phyloP scores from a whole-genome alignment of 2,329 filamentous ascomycete genomes.

The Scedosporium minutisporum region DNA sequence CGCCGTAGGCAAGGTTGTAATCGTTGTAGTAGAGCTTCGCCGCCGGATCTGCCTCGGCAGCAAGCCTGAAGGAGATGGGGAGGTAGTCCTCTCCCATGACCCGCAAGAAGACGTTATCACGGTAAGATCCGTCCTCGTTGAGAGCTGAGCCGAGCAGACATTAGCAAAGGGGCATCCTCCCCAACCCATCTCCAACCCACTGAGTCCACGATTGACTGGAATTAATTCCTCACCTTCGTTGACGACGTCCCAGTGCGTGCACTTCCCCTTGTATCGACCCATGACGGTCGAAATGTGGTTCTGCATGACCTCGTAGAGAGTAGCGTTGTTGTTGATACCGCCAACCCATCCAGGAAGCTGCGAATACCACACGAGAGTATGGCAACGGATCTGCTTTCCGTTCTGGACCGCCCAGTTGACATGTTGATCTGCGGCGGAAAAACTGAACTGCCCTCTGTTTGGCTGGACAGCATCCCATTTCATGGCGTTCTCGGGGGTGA shows the following conservation, averaged over 20 bases:
- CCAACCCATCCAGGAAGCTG: conserved; percentile 23
- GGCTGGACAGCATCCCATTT: conserved; percentile 51
- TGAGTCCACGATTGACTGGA: neutral
- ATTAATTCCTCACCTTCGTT: conserved; percentile 30
- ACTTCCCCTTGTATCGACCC: conserved; percentile 33
- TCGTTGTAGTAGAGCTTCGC: conserved; percentile 46
- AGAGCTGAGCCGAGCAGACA: conserved; percentile 18
- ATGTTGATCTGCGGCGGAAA: conserved; percentile 38
- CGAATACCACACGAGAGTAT: conserved; percentile 44
- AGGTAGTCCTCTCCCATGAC: conserved; percentile 41
- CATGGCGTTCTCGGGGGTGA: conserved; percentile 40
- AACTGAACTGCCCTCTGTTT: conserved; percentile 42
- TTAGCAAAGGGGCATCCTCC: neutral
- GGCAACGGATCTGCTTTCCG: conserved; percentile 49
- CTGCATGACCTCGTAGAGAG: conserved; percentile 40
- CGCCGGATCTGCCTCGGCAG: conserved; percentile 31
- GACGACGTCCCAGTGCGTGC: conserved; percentile 44
- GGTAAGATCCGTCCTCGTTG: conserved; percentile 38
- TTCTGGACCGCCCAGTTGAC: conserved; percentile 31
- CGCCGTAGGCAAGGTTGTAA: conserved; percentile 36
- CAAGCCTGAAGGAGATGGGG: conserved; percentile 37
- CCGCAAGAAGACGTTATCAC: conserved; percentile 34
- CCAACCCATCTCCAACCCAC: neutral
- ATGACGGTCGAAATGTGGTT: conserved; percentile 39
- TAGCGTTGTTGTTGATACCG: conserved; percentile 33